phyloP scores from a whole-genome alignment of 371 early-diverging fungal species.

The Apophysomyces trapeziformis region DNA sequence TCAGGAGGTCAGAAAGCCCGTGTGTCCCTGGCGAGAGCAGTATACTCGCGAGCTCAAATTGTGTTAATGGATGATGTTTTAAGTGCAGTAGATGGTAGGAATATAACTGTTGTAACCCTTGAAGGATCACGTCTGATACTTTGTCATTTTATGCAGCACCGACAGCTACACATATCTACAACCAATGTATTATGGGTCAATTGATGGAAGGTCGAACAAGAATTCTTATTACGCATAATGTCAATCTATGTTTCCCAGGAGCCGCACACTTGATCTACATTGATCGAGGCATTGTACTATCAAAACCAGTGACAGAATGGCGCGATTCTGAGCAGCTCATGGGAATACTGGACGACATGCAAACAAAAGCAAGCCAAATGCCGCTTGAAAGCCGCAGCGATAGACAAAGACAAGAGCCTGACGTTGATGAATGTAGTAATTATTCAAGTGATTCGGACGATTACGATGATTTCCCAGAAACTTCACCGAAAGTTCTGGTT shows the following conservation, averaged over 20 bases:
- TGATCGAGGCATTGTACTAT: constrained; percentile 51
- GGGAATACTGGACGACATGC: constrained; percentile 21
- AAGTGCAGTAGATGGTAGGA: constrained; percentile 66
- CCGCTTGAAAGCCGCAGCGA: no score
- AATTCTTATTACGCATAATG: constrained; percentile 90
- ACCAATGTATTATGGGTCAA: constrained; percentile 69
- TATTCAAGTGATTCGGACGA: no score
- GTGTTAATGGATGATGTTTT: constrained; percentile 83
- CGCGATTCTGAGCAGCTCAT: constrained; percentile 37
- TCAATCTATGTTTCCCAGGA: constrained; percentile 73
- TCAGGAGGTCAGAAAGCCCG: constrained; percentile 78
- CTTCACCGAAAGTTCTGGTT: constrained; percentile 26
- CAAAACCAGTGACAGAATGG: constrained; percentile 42
- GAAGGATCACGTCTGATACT: constrained; percentile 55
- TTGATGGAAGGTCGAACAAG: constrained; percentile 80
- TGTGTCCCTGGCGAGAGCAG: constrained; percentile 82
- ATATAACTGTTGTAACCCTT: constrained; percentile 16
- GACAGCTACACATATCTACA: constrained; percentile 84
- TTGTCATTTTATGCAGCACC: constrained; percentile 65
- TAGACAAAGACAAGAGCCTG: no score
- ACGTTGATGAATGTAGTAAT: no score
- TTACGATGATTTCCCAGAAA: not conserved
- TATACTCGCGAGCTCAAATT: constrained; percentile 71
- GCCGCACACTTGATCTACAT: constrained; percentile 70
- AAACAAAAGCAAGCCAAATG: not conserved